phyloP scores from a whole-genome alignment of 1,284 basidiomycete genomes.

The Puccinia horiana region DNA sequence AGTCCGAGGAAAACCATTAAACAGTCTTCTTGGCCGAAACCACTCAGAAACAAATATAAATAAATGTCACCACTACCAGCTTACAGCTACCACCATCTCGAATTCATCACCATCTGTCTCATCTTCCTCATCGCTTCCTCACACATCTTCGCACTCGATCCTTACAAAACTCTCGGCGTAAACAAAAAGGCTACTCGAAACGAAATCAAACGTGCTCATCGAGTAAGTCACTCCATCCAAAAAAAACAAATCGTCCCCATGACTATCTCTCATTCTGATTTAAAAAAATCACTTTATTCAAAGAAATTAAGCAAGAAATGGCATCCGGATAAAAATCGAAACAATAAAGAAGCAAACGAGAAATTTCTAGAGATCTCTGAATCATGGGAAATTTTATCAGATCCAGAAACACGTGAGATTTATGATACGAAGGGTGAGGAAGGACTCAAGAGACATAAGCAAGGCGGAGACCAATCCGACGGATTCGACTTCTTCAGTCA shows the following conservation, averaged over 20 bases:
- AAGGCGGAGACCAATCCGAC: conserved; percentile 66
- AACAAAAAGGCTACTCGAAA: conserved; percentile 68
- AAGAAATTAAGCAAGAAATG: conserved; percentile 50
- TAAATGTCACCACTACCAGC: not conserved
- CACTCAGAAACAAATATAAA: too few relatives aligned
- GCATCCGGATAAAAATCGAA: conserved; percentile 81
- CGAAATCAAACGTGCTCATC: conserved; percentile 87
- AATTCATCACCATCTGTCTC: conserved; percentile 25
- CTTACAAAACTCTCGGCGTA: conserved; percentile 33
- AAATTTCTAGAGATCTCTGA: conserved; percentile 73
- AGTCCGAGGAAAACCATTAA: too few relatives aligned
- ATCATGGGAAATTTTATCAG: conserved; percentile 93
- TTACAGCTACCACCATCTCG: not conserved
- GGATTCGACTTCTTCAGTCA: conserved; percentile 90
- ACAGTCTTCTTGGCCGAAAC: too few relatives aligned
- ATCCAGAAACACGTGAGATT: conserved; percentile 81
- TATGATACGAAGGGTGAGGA: conserved; percentile 92
- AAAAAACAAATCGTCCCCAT: conserved; percentile 23
- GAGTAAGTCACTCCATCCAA: conserved; percentile 54
- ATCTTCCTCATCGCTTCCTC: conserved; percentile 34
- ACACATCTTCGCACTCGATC: conserved; percentile 21
- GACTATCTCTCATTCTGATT: not conserved
- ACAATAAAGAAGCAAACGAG: conserved; percentile 72
- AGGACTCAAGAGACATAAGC: conserved; percentile 79
- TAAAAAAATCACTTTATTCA: conserved; percentile 60